Base-by-base conservation (phyloP, 2,329 filamentous ascomycete species). In the Calonectria naviculata region DNA sequence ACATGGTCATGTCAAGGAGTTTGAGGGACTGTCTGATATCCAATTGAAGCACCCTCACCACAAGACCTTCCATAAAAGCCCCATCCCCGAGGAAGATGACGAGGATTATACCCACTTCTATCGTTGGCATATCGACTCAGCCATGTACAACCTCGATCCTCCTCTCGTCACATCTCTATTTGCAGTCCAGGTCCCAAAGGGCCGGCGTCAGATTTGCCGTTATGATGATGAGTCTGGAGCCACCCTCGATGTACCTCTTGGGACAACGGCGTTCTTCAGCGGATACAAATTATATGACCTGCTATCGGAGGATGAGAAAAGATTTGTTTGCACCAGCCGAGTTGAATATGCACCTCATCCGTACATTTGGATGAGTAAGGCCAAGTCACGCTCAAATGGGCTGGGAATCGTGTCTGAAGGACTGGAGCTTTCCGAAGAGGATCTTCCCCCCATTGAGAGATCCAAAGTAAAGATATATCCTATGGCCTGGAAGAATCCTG, bases 111-210 rank as follows among this genome's bases (percentile, higher is more conserved):
- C 64, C n/a, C 52, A 60, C n/a, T 67, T 67, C 49, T 67, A 67
- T n/a, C 64, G 64, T 3, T 67, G 64, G 52, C 64, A 67, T 21
- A 67, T 67, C 12, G 64, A 67, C 38, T 67, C 64, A 9, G 64
- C 64, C n/a, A 67, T 67, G 64, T 67, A 67, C 29, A 47, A 60
- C 21, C 31, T 67, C 26, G 64, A 67, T n/a, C 64, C 64, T 10
- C 64, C 52, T 8, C n/a, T 67, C 15, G 64, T 67, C 3, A 67
- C 64, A 9, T 67, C 52, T 3, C 41, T 67, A 4, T 10, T 67
- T 12, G 64, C 64, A 4, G 36, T 46, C 6, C 38, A 67, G 17
- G 64, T 67, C 2, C 64, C 64, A 19, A 67, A 38, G 4, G 64
- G 64, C 29, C 28, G 64, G 9, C 64, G 64, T 36, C 64, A 67